Conservation (phyloP, 495 filamentous ascomycete genomes). For the Melanomma pulvis-pyrius region DNA sequence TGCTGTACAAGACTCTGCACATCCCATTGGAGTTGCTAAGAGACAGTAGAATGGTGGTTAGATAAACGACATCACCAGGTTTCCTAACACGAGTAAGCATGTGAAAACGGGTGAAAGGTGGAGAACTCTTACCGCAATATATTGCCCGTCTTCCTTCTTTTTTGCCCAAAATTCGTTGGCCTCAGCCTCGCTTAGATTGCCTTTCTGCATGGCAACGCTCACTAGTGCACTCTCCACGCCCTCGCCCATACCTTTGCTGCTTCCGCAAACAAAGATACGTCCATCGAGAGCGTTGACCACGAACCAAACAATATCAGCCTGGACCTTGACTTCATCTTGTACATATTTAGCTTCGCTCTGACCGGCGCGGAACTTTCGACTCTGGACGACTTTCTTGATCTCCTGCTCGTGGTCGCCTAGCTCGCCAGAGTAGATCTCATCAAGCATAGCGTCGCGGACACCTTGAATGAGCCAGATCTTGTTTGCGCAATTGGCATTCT, state of each 20-base stretch:
- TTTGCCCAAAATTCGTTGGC: conserved; percentile 54
- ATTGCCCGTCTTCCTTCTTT: conserved; percentile 48
- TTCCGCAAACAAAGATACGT: conserved; percentile 92
- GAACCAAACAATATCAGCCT: conserved; percentile 95
- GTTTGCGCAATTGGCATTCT: conserved; percentile 96
- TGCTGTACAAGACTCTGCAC: background rate
- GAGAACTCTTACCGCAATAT: conserved; percentile 44
- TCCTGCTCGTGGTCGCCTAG: conserved; percentile 92
- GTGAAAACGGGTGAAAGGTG: background rate
- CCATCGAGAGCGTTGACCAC: conserved; percentile 93
- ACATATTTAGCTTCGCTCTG: conserved; percentile 46
- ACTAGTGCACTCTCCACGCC: conserved; percentile 68
- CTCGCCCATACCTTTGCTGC: conserved; percentile 94
- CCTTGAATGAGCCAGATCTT: conserved; percentile 99
- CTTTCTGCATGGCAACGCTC: conserved; percentile 63
- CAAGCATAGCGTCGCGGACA: conserved; percentile 86
- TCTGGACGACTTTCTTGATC: conserved; percentile 92
- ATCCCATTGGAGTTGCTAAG: background rate
- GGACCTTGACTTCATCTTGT: conserved; percentile 58
- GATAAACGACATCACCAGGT: conserved; percentile 23
- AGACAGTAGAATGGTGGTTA: background rate
- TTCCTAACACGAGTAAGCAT: conserved; percentile 23
- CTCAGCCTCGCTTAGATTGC: conserved; percentile 49
- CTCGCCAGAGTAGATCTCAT: conserved; percentile 94
- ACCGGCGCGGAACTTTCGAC: conserved; percentile 51